Conservation (phyloP, 2,329 filamentous ascomycete species). For the Colletotrichum higginsianum region DNA sequence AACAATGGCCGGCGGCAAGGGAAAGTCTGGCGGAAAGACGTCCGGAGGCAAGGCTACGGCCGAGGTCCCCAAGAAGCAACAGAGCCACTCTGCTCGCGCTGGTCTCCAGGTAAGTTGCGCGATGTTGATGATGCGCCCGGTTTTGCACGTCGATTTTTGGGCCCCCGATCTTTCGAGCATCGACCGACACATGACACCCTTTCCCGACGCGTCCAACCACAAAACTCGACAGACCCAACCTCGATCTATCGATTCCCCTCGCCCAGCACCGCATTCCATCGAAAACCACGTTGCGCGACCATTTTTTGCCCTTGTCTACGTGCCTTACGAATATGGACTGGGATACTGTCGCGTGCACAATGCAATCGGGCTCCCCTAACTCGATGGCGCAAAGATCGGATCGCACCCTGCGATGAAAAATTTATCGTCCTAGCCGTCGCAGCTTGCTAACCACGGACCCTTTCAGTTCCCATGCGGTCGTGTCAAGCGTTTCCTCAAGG, state of each 20-base stretch:
- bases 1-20: slow-evolving; percentile 88
- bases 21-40: slow-evolving; percentile 93
- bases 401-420: slow-evolving; percentile 28
- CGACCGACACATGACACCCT: slow-evolving; percentile 28
- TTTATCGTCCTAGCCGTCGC: not conserved
- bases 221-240: not conserved
- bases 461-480: slow-evolving; percentile 96
- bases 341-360: slow-evolving; percentile 34
- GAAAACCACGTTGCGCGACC: slow-evolving; percentile 10
- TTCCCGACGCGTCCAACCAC: slow-evolving; percentile 41
- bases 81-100: slow-evolving; percentile 96
- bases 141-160: slow-evolving; percentile 39
- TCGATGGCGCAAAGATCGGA: slow-evolving; percentile 26
- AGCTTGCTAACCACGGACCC: slow-evolving; percentile 14
- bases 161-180: slow-evolving; percentile 36
- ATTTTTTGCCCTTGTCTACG: not conserved
- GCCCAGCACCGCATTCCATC: not conserved
- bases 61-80: slow-evolving; percentile 85
- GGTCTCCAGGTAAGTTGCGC: slow-evolving; percentile 86
- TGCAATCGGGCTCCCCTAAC: slow-evolving; percentile 14
- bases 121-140: slow-evolving; percentile 39
- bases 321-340: slow-evolving; percentile 1
- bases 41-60: slow-evolving; percentile 81
- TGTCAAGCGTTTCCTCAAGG: slow-evolving; percentile 99
- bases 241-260: not conserved